Evolutionary conservation across 768 basidiomycete species (phyloP).

Genomic region (Sarcodon sp.): DNA sequence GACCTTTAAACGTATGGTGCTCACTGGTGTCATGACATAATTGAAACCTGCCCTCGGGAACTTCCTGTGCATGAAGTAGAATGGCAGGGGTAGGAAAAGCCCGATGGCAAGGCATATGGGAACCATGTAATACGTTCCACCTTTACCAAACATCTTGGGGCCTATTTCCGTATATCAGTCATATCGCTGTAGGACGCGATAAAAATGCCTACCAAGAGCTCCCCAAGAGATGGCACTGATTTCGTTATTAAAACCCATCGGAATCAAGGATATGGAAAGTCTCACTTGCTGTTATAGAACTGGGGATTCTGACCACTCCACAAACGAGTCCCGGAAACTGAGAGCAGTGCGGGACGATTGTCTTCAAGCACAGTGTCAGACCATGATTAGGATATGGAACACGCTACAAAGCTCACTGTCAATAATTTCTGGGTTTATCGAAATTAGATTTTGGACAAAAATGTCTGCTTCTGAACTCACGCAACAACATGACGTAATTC

Average conservation of each 20-base stretch:
- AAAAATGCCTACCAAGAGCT: conserved; percentile 35
- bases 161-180: conserved; percentile 16
- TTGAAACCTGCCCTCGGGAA: conserved; percentile 35
- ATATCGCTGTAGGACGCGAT: conserved; percentile 32
- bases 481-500: conserved; percentile 13
- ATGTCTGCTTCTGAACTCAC: too few relatives aligned
- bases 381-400: too few relatives aligned
- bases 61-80: conserved; percentile 35
- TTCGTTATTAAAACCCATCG: too few relatives aligned
- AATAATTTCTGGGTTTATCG: too few relatives aligned
- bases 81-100: conserved; percentile 39
- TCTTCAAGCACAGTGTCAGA: conserved; percentile 10
- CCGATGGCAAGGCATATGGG: conserved; percentile 34
- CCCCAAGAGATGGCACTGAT: conserved; percentile 39
- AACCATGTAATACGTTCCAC: conserved; percentile 7
- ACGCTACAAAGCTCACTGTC: too few relatives aligned
- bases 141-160: conserved; percentile 8
- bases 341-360: conserved; percentile 31
- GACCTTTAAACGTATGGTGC: conserved; percentile 26
- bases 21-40: conserved; percentile 36
- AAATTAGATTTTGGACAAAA: too few relatives aligned
- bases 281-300: conserved; percentile 30
- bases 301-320: conserved; percentile 39
- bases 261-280: too few relatives aligned
- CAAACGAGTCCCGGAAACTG: conserved; percentile 39